Percentiles rank a stretch among this genome's conserved stretches.
These are phyloP conservation scores for Botrytis medusae DNA, from an alignment of 2,329 filamentous ascomycete genomes.

Conservation along the genomic window DNA sequence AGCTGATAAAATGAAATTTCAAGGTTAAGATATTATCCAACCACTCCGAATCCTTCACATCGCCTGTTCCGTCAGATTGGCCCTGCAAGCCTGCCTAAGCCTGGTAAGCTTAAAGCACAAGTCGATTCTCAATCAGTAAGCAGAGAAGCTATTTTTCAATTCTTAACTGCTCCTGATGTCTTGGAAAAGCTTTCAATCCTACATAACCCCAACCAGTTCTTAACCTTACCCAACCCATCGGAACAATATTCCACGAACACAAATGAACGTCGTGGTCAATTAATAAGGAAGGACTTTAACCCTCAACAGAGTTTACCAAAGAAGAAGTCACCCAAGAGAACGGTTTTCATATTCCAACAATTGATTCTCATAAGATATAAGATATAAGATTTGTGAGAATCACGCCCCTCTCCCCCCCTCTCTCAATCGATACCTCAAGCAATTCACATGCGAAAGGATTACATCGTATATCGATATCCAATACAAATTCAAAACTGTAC, in stretches of 20 bases:
- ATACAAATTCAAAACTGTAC: background rate
- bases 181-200: conserved; percentile 1
- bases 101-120: background rate
- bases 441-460: background rate
- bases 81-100: conserved; percentile 3
- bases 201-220: background rate
- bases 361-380: background rate
- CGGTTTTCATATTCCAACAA: background rate
- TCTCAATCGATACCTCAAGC: background rate
- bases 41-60: conserved; percentile 3
- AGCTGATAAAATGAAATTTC: conserved; percentile 21
- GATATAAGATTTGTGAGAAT: background rate
- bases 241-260: background rate
- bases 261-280: background rate
- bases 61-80: background rate
- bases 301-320: conserved; percentile 1
- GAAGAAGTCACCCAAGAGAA: background rate
- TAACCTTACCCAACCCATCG: conserved; percentile 10
- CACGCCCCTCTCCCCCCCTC: background rate
- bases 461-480: background rate
- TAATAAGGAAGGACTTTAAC: background rate
- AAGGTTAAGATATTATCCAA: conserved; percentile 18
- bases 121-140: background rate
- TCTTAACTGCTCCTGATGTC: background rate
- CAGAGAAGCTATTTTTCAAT: background rate